These are phyloP conservation scores for Paratinospora sagittata DNA, from an alignment of 164 flowering plant species.

Conservation along the genomic window DNA sequence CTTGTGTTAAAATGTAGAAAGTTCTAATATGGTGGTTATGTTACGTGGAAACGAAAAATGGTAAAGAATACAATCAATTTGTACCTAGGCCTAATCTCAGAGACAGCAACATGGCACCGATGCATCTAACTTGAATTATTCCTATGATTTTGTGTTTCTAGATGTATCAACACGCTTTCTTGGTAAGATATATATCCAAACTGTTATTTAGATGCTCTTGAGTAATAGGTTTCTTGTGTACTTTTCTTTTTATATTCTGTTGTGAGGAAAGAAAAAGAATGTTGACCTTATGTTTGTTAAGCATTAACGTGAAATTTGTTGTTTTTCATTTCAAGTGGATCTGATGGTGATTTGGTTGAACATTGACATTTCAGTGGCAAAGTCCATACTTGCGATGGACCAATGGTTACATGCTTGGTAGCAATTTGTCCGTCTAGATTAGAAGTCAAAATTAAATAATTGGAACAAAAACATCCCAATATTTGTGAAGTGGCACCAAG, in stretches of 20 bases:
- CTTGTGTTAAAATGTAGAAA: neutral
- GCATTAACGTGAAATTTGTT: too few species aligned
- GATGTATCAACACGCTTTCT: neutral
- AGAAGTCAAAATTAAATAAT: slow-evolving; percentile 6
- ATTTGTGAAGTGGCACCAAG: slow-evolving; percentile 18
- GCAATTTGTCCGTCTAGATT: neutral
- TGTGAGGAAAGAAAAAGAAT: neutral
- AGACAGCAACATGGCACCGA: neutral
- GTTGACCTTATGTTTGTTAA: too few species aligned
- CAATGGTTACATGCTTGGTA: neutral
- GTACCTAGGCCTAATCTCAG: neutral
- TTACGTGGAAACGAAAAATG: neutral
- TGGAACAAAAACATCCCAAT: slow-evolving; percentile 10
- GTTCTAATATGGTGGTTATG: neutral
- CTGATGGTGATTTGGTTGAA: neutral
- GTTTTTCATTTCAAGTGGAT: neutral
- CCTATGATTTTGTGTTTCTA: neutral
- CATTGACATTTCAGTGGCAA: neutral
- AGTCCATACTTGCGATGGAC: neutral
- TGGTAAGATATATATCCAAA: neutral
- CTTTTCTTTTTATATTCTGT: too few species aligned
- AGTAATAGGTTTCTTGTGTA: neutral
- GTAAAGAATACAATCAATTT: neutral
- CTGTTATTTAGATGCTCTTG: neutral
- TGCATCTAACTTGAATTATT: neutral